Conservation (phyloP, 1,139 yeast species). For the Yamadazyma atmosphaerica region DNA sequence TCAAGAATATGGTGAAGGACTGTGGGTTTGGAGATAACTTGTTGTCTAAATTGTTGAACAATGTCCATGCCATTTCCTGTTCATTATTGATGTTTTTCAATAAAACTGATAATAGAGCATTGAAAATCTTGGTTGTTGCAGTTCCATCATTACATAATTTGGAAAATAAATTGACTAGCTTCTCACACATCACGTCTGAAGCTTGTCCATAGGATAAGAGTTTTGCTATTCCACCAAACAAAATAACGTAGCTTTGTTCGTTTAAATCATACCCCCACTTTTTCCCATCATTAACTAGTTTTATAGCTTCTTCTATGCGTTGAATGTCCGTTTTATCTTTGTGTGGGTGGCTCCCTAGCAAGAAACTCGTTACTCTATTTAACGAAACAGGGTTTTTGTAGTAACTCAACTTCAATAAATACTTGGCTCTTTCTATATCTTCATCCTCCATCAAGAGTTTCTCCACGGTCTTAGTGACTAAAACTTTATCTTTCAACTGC, state of each 20-base stretch:
- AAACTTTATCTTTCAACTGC: constrained; percentile 55
- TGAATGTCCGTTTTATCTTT: not conserved
- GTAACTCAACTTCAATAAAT: constrained; percentile 45
- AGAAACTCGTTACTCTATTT: constrained; percentile 57
- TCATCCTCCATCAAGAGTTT: constrained; percentile 51
- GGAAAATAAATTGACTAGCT: constrained; percentile 26
- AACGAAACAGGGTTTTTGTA: constrained; percentile 56
- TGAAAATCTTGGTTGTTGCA: constrained; percentile 29
- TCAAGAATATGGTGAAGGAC: constrained; percentile 42
- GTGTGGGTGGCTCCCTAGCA: constrained; percentile 28
- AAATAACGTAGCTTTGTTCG: constrained; percentile 53
- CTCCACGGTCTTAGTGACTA: constrained; percentile 53
- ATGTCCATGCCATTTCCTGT: constrained; percentile 40
- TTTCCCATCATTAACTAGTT: constrained; percentile 52
- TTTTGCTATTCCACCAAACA: constrained; percentile 59
- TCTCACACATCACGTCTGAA: constrained; percentile 20
- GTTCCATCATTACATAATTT: constrained; percentile 2
- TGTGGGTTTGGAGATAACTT: constrained; percentile 32
- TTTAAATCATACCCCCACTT: constrained; percentile 60
- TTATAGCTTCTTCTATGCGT: constrained; percentile 37
- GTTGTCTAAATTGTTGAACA: constrained; percentile 30
- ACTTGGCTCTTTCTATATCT: constrained; percentile 50
- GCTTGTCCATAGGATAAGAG: constrained; percentile 36
- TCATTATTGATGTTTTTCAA: constrained; percentile 33
- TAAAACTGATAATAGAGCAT: constrained; percentile 38